A percentile compares a stretch with the other conserved stretches of the same genome.
Evolutionary conservation across 257 asterid genomes (phyloP).

Genomic region (Capsicum rhomboideum): DNA sequence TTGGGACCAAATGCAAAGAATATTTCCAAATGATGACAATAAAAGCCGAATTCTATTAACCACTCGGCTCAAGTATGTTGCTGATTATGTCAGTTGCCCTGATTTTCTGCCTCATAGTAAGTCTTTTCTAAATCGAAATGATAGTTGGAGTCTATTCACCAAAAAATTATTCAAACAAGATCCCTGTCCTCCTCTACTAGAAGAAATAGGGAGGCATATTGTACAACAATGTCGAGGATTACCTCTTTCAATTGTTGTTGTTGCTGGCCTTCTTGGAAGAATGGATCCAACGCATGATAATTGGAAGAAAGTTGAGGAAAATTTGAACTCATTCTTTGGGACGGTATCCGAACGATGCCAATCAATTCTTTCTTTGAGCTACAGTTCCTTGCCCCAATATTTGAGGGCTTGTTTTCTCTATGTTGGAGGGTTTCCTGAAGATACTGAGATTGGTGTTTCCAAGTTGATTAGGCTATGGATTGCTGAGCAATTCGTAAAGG

Average conservation of each 20-base stretch:
- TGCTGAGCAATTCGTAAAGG: conserved; percentile 1
- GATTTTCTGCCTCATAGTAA: background rate
- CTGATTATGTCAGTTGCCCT: background rate
- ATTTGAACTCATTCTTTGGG: background rate
- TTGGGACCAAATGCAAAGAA: background rate
- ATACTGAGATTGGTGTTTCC: background rate
- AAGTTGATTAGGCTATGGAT: background rate
- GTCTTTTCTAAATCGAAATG: background rate
- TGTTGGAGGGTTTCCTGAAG: background rate
- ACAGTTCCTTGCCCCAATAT: background rate
- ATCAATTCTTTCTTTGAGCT: background rate
- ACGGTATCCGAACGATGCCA: background rate
- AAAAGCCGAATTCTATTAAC: background rate
- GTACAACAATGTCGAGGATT: background rate
- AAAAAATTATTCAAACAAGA: too few relatives aligned
- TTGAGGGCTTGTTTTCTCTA: background rate
- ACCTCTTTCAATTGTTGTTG: background rate
- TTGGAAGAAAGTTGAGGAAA: background rate
- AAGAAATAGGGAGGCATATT: background rate
- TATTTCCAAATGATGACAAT: background rate
- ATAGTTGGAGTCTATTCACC: background rate
- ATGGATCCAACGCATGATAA: background rate
- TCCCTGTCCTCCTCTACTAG: background rate
- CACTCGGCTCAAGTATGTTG: background rate
- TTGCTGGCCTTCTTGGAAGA: background rate